Evolutionary conservation across 805 yeast genomes (phyloP).

Genomic region (Zygosaccharomyces rouxii): DNA sequence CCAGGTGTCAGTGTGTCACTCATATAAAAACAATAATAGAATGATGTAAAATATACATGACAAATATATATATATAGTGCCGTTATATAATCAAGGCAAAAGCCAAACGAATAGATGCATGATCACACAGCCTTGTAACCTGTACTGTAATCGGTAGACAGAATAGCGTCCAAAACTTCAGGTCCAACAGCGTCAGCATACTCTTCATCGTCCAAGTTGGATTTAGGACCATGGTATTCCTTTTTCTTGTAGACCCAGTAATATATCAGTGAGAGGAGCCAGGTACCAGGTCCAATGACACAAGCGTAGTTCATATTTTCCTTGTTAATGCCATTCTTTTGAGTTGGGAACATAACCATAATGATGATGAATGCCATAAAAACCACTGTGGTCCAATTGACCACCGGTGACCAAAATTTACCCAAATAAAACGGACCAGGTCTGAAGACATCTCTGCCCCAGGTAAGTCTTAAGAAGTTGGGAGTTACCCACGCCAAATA

Average conservation of each 20-base stretch:
- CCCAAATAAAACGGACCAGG: slow-evolving; percentile 69
- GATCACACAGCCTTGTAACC: slow-evolving; percentile 1
- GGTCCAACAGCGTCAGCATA: slow-evolving; percentile 24
- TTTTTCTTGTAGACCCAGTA: slow-evolving; percentile 48
- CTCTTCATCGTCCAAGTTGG: slow-evolving; percentile 26
- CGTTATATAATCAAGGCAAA: neutral
- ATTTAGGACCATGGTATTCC: slow-evolving; percentile 52
- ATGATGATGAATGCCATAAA: slow-evolving; percentile 51
- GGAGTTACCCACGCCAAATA: slow-evolving; percentile 63
- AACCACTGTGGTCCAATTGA: slow-evolving; percentile 43
- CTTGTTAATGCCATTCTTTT: slow-evolving; percentile 33
- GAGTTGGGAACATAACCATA: slow-evolving; percentile 57
- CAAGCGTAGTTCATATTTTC: slow-evolving; percentile 62
- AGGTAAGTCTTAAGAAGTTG: slow-evolving; percentile 47
- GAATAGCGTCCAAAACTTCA: slow-evolving; percentile 14
- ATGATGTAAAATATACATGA: neutral
- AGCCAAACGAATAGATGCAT: neutral
- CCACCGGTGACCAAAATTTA: slow-evolving; percentile 36
- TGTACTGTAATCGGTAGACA: slow-evolving; percentile 2
- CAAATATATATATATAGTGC: neutral
- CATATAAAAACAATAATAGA: neutral
- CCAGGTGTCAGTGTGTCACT: neutral
- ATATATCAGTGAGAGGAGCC: slow-evolving; percentile 49
- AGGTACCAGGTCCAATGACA: slow-evolving; percentile 54
- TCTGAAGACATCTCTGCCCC: slow-evolving; percentile 44